Evolutionary conservation across 441 rosid species (phyloP).

Genomic region (Eruca vesicaria): DNA sequence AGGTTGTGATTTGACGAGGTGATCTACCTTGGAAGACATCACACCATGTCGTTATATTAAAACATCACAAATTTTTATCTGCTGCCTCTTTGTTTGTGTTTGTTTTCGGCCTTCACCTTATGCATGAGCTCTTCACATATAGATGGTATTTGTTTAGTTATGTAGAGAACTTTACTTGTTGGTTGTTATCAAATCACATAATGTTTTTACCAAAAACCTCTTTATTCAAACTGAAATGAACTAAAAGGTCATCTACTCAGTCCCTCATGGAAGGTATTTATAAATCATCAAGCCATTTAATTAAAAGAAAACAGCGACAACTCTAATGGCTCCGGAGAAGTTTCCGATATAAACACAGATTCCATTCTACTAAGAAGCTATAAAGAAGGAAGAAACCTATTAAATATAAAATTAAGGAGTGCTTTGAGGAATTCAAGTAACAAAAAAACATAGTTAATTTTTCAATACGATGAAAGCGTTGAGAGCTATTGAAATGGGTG

Average conservation of each 20-base stretch:
- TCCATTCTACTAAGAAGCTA: neutral
- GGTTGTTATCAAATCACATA: neutral
- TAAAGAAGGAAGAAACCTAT: neutral
- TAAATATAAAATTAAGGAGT: neutral
- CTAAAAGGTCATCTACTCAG: neutral
- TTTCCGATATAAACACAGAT: neutral
- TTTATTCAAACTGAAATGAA: neutral
- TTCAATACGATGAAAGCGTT: neutral
- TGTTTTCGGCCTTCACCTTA: neutral
- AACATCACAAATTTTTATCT: neutral
- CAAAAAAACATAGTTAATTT: neutral
- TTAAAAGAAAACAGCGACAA: neutral
- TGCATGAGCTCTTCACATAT: neutral
- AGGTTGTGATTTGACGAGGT: neutral
- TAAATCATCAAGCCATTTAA: neutral
- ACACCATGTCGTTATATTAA: neutral
- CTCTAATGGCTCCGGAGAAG: neutral
- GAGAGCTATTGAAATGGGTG: neutral
- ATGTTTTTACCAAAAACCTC: too few relatives aligned
- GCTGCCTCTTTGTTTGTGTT: neutral
- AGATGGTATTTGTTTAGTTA: neutral
- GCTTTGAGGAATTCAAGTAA: neutral
- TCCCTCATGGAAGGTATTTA: neutral
- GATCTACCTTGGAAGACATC: neutral
- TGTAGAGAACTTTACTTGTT: conserved; percentile 26